A percentile compares a stretch with the other conserved stretches of the same genome.
These are phyloP conservation scores for Globisporangium iwayamae DNA, from an alignment of 352 stramenopile genomes.

Conservation along the genomic window DNA sequence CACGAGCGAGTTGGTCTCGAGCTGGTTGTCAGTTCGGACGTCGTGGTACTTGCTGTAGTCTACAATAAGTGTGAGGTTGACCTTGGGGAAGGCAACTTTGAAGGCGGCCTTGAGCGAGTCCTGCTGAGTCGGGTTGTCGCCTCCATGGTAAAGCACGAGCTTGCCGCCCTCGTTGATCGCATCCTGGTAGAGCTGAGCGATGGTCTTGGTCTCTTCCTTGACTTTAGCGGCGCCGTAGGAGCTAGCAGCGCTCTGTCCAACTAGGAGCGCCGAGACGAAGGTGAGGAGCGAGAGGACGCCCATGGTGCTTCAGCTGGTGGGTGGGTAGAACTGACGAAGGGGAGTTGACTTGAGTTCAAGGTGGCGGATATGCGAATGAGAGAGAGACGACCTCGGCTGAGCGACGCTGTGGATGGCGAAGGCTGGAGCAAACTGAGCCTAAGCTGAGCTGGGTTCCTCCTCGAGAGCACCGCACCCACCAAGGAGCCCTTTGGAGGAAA, in stretches of 20 bases:
- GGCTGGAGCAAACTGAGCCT: too few relatives aligned
- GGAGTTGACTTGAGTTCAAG: not conserved
- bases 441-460: too few relatives aligned
- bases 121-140: constrained; percentile 31
- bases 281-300: constrained; percentile 1
- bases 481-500: not conserved
- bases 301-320: not conserved
- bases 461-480: too few relatives aligned
- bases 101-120: constrained; percentile 23
- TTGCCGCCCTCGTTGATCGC: constrained; percentile 51
- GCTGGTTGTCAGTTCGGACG: constrained; percentile 42
- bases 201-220: constrained; percentile 39
- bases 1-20: constrained; percentile 22
- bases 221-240: constrained; percentile 3
- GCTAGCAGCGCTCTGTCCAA: constrained; percentile 6
- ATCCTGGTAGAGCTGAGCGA: constrained; percentile 45
- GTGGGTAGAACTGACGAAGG: not conserved
- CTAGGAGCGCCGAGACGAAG: constrained; percentile 1
- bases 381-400: too few relatives aligned
- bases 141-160: constrained; percentile 41
- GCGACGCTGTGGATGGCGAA: too few relatives aligned
- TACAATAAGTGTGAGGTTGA: constrained; percentile 60
- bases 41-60: constrained; percentile 60
- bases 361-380: not conserved
- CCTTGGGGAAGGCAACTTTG: constrained; percentile 31